Percentiles rank a stretch among this genome's conserved stretches.
These are phyloP conservation scores for Lachancea mirantina DNA, from an alignment of 805 yeast genomes.

Conservation along the genomic window DNA sequence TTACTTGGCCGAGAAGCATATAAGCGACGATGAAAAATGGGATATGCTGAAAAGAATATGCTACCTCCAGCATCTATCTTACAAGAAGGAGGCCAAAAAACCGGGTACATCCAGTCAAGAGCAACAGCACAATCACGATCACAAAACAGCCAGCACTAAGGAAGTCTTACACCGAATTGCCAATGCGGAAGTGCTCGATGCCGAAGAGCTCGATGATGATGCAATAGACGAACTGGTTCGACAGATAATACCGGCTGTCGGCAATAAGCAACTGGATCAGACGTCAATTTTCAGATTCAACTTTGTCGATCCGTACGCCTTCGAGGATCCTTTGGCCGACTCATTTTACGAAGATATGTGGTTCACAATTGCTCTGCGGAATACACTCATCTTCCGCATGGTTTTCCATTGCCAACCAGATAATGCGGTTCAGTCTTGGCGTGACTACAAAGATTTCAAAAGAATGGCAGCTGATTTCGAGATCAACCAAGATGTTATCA, in stretches of 20 bases:
- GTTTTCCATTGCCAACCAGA: conserved; percentile 96
- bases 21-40: conserved; percentile 56
- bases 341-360: conserved; percentile 80
- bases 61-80: conserved; percentile 60
- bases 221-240: conserved; percentile 24
- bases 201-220: conserved; percentile 26
- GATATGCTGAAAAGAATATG: conserved; percentile 60
- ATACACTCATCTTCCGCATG: conserved; percentile 71
- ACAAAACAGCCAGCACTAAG: not conserved
- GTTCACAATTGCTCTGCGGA: conserved; percentile 75
- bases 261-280: conserved; percentile 8
- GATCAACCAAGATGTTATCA: conserved; percentile 24
- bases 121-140: not conserved
- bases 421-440: conserved; percentile 83
- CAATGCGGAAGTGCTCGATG: conserved; percentile 16
- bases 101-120: not conserved
- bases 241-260: conserved; percentile 22
- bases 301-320: conserved; percentile 79
- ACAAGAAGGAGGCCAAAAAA: conserved; percentile 37
- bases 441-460: conserved; percentile 69
- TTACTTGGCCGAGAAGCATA: conserved; percentile 44
- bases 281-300: conserved; percentile 25
- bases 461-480: conserved; percentile 53
- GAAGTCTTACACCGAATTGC: conserved; percentile 10
- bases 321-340: conserved; percentile 80